Base-by-base conservation (phyloP, 331 rosid genomes). In the Prunus yedoensis region DNA sequence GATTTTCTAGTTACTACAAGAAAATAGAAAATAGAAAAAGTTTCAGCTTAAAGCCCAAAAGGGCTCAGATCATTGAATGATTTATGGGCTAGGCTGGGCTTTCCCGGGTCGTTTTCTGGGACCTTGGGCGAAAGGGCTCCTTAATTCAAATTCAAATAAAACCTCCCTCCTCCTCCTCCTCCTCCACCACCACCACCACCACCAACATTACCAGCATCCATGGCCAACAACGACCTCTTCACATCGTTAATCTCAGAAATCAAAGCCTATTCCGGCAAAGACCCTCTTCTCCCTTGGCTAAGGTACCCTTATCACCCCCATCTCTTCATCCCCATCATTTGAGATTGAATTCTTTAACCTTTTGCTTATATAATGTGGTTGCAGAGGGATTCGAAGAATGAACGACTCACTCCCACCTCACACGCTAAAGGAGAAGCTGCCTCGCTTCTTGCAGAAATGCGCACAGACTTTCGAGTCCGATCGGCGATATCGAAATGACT, bases 241-340 rank as follows among this genome's bases (percentile, higher is more conserved):
- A 43, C 90, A 14, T 78, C 96, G 70, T 61, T 87, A 57, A 75
- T 83, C 74, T 82, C 88, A 14, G 96, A 90, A 71, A 86, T 87
- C 65, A 88, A 86, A 70, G 30, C 82, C 62, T 90, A 93, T 84
- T 78, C 88, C 23, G 97, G 90, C 23, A 90, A 86, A 78, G 96
- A 90, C 76, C 98, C 95, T 79, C 93, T 93, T 75, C 91, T 90
- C 43, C 96, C 98, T n/a, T 93, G 98, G 98, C 90, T 90, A 54
- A 84, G 96, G 98, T 93, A 83, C 27, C 47, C 2, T 35, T 5
- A 43, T 21, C 70, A 9, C 23, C 60, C 66, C 25, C 53, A 10
- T 21, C 73, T 25, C 20, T 53, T 27, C 63, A 3, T 73, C 66
- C 5, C 51, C 16, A 52, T 66, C 51, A 58, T 12, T 11, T 27